Conservation (phyloP, 805 yeast species). For the Kuraishia hungarica region DNA sequence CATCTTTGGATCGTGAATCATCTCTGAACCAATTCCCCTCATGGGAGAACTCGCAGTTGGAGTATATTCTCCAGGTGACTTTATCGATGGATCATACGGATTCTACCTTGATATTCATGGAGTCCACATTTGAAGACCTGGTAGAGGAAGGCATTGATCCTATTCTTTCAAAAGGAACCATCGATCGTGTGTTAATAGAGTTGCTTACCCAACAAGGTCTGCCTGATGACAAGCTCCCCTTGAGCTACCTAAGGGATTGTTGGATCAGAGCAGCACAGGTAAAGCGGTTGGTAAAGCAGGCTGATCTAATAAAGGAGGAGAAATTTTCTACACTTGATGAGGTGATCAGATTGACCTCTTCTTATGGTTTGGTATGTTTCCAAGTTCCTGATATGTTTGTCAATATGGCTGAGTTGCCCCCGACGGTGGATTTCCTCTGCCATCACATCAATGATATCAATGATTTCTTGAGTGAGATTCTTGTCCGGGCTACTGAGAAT, state of each 20-base stretch:
- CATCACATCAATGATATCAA: slow-evolving; percentile 14
- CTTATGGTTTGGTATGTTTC: slow-evolving; percentile 61
- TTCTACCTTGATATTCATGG: slow-evolving; percentile 11
- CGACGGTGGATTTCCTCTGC: slow-evolving; percentile 17
- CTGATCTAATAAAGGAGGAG: slow-evolving; percentile 26
- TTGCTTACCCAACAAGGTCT: slow-evolving; percentile 47
- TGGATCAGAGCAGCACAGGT: slow-evolving; percentile 32
- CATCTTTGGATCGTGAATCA: slow-evolving; percentile 1
- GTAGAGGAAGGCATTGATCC: slow-evolving; percentile 5
- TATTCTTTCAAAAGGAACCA: slow-evolving; percentile 19
- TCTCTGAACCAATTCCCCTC: slow-evolving; percentile 17
- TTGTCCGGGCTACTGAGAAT: slow-evolving; percentile 55
- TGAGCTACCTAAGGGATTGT: slow-evolving; percentile 36
- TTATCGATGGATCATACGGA: slow-evolving; percentile 11
- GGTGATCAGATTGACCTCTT: slow-evolving; percentile 38
- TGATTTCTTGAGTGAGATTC: slow-evolving; percentile 48
- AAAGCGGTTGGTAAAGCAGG: slow-evolving; percentile 34
- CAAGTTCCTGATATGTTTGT: slow-evolving; percentile 59
- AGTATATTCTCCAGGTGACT: slow-evolving; percentile 27
- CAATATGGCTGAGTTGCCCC: slow-evolving; percentile 26
- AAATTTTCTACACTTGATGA: slow-evolving; percentile 37
- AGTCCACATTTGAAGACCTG: slow-evolving; percentile 16
- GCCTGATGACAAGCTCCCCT: slow-evolving; percentile 23
- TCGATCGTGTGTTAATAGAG: slow-evolving; percentile 49
- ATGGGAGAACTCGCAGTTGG: slow-evolving; percentile 35